Evolutionary conservation across 2,329 filamentous ascomycete species (phyloP).

Genomic region (Onygena corvina): DNA sequence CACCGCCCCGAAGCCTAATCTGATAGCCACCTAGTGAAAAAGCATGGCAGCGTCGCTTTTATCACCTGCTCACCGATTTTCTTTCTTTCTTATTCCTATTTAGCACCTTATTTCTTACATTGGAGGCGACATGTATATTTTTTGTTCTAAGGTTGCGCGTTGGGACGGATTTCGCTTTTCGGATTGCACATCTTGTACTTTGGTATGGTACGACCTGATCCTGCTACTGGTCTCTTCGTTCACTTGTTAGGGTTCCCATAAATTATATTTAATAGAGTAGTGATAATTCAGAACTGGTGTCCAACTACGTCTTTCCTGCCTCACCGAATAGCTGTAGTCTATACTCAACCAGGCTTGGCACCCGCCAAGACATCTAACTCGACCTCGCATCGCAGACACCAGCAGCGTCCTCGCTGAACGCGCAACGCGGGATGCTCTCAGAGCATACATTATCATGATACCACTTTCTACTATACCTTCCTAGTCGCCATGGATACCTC

Average conservation of each 20-base stretch:
- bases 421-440: neutral
- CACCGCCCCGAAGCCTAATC: neutral
- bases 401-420: neutral
- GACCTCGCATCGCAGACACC: neutral
- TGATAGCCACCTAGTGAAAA: neutral
- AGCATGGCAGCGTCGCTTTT: neutral
- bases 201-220: neutral
- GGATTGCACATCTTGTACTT: slow-evolving; percentile 1
- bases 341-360: no score
- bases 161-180: slow-evolving; percentile 8
- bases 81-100: slow-evolving; percentile 13
- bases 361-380: neutral
- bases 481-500: slow-evolving; percentile 31
- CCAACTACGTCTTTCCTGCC: no score
- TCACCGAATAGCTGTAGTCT: no score
- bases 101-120: slow-evolving; percentile 16
- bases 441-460: neutral
- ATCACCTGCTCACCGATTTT: neutral
- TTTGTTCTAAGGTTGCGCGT: slow-evolving; percentile 18
- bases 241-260: neutral
- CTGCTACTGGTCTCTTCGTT: neutral
- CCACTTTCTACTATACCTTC: slow-evolving; percentile 15
- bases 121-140: slow-evolving; percentile 9
- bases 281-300: neutral
- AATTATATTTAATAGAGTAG: slow-evolving; percentile 1